Conservation (phyloP, 306 rosid genomes). For the Amphicarpaea edgeworthii region DNA sequence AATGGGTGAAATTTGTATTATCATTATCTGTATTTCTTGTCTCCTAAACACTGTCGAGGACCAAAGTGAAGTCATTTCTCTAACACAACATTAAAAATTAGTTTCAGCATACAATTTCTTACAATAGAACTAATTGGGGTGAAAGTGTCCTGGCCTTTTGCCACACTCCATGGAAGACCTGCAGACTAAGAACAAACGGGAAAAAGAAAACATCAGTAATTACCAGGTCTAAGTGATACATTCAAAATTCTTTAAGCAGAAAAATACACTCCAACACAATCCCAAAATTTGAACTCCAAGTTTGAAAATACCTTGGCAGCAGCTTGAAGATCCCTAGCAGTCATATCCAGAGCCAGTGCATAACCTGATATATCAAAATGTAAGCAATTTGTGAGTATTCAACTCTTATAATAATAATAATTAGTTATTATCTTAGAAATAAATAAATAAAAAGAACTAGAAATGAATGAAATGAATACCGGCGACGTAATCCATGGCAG, state of each 20-base stretch:
- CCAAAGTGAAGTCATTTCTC: constrained; percentile 4
- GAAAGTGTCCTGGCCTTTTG: constrained; percentile 97
- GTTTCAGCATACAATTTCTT: constrained; percentile 37
- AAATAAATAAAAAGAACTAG: too few relatives aligned
- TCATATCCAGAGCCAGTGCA: constrained; percentile 96
- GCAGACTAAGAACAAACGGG: constrained; percentile 70
- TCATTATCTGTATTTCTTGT: constrained; percentile 21
- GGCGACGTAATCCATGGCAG: constrained; percentile 90
- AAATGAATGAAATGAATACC: constrained; percentile 51
- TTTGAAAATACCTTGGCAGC: constrained; percentile 67
- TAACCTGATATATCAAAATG: constrained; percentile 66
- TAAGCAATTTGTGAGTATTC: neutral
- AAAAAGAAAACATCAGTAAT: constrained; percentile 19
- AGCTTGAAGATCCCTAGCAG: constrained; percentile 93
- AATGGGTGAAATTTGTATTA: constrained; percentile 23
- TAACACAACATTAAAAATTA: constrained; percentile 17
- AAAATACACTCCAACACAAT: too few relatives aligned
- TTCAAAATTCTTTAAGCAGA: constrained; percentile 13
- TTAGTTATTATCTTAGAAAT: too few relatives aligned
- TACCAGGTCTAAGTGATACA: constrained; percentile 21
- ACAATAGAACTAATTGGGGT: constrained; percentile 89
- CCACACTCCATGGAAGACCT: constrained; percentile 96
- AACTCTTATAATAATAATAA: too few relatives aligned
- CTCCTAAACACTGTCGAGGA: constrained; percentile 18
- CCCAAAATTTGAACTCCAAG: too few relatives aligned